Evolutionary conservation across 495 filamentous ascomycete species (phyloP).

Genomic region (Penicillium coprophilum): DNA sequence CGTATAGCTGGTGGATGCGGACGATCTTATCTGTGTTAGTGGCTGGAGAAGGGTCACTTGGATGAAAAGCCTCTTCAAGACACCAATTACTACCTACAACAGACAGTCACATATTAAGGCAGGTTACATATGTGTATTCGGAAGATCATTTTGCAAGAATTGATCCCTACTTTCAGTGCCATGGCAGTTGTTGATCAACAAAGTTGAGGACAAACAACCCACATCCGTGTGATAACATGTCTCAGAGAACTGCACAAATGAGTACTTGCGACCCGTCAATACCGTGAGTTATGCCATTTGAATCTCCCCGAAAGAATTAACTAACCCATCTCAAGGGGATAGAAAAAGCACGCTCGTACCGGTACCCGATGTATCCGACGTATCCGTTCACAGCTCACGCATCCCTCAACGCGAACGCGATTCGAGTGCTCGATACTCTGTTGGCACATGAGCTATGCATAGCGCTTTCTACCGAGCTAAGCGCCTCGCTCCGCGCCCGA

Average conservation of each 20-base stretch:
- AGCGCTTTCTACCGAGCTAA: neutral
- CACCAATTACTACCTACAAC: neutral
- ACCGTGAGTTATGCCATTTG: neutral
- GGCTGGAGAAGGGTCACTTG: neutral
- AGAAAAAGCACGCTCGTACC: neutral
- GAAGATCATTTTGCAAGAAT: neutral
- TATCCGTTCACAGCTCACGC: neutral
- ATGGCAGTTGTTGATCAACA: neutral
- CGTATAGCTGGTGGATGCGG: constrained; percentile 5
- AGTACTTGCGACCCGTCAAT: neutral
- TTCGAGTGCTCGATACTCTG: neutral
- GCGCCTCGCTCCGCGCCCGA: neutral
- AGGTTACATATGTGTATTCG: neutral
- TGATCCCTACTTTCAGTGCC: neutral
- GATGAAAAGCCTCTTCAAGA: neutral
- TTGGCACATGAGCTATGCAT: no score
- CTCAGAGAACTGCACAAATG: neutral
- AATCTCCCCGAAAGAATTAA: neutral
- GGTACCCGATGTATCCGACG: neutral
- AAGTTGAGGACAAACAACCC: neutral
- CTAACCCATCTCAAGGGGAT: neutral
- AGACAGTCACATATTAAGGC: neutral
- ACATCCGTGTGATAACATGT: neutral
- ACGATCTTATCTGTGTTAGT: constrained; percentile 8
- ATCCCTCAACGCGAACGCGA: neutral